Evolutionary conservation across 2,329 filamentous ascomycete genomes (phyloP).

Genomic region (Magnaporthiopsis rhizophila): DNA sequence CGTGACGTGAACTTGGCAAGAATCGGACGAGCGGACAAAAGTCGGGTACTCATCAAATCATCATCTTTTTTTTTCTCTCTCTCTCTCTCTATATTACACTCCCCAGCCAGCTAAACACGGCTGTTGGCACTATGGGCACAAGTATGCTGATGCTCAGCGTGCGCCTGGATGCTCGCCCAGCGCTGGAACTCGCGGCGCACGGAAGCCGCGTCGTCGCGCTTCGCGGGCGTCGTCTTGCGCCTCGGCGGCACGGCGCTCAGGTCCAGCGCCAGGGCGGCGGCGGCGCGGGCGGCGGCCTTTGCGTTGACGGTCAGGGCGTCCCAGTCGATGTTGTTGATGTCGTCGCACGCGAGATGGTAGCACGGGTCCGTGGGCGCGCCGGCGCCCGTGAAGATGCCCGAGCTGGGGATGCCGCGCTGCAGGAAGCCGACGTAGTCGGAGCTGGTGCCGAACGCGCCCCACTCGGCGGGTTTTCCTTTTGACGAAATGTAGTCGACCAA

Average conservation of each 20-base stretch:
- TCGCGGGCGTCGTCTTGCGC: background rate
- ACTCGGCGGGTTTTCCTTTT: slow-evolving; percentile 57
- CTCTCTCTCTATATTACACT: background rate
- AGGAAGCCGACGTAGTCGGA: slow-evolving; percentile 56
- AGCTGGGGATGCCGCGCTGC: slow-evolving; percentile 43
- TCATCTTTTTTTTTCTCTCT: no score
- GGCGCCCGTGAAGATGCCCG: slow-evolving; percentile 53
- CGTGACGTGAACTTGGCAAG: no score
- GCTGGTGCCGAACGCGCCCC: slow-evolving; percentile 41
- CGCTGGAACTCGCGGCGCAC: slow-evolving; percentile 4
- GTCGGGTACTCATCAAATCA: no score
- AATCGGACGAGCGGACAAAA: no score
- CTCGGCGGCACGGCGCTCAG: slow-evolving; percentile 28
- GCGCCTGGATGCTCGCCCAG: slow-evolving; percentile 3
- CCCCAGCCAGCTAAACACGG: background rate
- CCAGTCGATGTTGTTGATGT: slow-evolving; percentile 42
- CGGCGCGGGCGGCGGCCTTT: slow-evolving; percentile 44
- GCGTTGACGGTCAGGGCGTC: slow-evolving; percentile 47
- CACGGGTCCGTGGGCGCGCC: slow-evolving; percentile 38
- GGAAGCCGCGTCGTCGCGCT: background rate
- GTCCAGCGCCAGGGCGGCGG: slow-evolving; percentile 39
- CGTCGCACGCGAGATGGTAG: slow-evolving; percentile 38
- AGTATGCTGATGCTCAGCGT: slow-evolving; percentile 1
- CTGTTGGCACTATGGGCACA: slow-evolving; percentile 2
- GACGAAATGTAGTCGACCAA: slow-evolving; percentile 58